These are phyloP conservation scores for Stylonectria norvegica DNA, from an alignment of 2,329 filamentous ascomycete species.

Conservation along the genomic window DNA sequence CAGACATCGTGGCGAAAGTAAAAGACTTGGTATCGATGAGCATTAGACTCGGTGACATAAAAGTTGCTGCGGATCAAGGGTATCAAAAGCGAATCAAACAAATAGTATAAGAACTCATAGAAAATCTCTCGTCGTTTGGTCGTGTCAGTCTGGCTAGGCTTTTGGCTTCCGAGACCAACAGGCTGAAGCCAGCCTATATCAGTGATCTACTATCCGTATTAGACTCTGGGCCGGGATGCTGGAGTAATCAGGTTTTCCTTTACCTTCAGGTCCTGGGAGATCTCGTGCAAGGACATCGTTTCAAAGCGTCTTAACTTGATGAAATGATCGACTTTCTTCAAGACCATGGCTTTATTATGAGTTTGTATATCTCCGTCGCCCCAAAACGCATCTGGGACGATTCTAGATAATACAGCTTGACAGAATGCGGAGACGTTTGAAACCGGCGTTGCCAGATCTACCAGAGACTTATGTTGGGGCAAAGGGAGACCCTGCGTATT, in stretches of 20 bases:
- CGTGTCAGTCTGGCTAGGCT: constrained; percentile 67
- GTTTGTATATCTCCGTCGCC: constrained; percentile 52
- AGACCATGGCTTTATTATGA: constrained; percentile 60
- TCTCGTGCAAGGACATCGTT: constrained; percentile 72
- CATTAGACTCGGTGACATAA: constrained; percentile 87
- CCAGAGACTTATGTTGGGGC: constrained; percentile 44
- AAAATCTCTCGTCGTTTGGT: constrained; percentile 76
- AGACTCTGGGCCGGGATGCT: neutral
- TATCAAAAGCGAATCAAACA: constrained; percentile 88
- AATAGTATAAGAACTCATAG: constrained; percentile 81
- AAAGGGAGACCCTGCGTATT: constrained; percentile 7
- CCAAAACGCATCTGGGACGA: constrained; percentile 76
- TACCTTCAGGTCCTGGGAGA: constrained; percentile 74
- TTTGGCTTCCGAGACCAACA: constrained; percentile 45
- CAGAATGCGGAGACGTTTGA: constrained; percentile 82
- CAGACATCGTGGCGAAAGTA: constrained; percentile 96
- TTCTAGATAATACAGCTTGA: constrained; percentile 65
- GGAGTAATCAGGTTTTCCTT: neutral
- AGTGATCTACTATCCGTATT: constrained; percentile 49
- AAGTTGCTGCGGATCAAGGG: constrained; percentile 85
- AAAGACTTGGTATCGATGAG: constrained; percentile 76
- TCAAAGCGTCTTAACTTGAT: constrained; percentile 77
- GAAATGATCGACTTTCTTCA: constrained; percentile 73
- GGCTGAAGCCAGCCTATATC: constrained; percentile 71
- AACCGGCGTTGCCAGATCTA: constrained; percentile 64